Evolutionary conservation across 345 rosid species (phyloP).

Genomic region (Arabidopsis arenosa): DNA sequence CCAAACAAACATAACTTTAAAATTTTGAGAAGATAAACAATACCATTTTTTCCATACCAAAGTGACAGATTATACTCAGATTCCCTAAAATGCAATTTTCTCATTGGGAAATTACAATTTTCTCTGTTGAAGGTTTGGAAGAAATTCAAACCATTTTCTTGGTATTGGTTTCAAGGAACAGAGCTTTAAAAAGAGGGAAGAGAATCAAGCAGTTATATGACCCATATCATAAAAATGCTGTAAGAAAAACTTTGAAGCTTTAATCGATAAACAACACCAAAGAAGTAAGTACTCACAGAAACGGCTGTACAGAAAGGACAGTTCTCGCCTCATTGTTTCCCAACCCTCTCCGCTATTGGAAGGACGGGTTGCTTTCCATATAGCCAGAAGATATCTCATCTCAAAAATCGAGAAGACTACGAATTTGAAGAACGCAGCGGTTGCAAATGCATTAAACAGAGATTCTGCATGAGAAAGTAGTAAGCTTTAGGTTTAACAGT

Average conservation of each 20-base stretch:
- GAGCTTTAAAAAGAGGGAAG: not conserved
- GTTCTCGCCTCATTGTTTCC: constrained; percentile 97
- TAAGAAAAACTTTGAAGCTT: constrained; percentile 16
- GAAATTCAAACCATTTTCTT: constrained; percentile 21
- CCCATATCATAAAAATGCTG: constrained; percentile 10
- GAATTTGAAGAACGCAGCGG: constrained; percentile 98
- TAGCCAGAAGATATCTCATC: constrained; percentile 99
- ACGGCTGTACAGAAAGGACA: constrained; percentile 96
- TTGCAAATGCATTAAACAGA: constrained; percentile 97
- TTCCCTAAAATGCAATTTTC: not conserved
- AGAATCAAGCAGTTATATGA: constrained; percentile 12
- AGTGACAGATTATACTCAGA: not conserved
- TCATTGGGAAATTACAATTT: not conserved
- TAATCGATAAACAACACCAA: constrained; percentile 33
- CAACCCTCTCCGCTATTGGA: constrained; percentile 95
- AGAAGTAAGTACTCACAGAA: constrained; percentile 74
- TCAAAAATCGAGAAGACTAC: constrained; percentile 97
- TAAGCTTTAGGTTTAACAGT: constrained; percentile 33
- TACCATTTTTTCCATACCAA: constrained; percentile 2
- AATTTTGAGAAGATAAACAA: constrained; percentile 9
- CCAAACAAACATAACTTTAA: not conserved
- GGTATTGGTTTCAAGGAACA: constrained; percentile 16
- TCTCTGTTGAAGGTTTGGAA: constrained; percentile 13
- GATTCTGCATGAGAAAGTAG: constrained; percentile 68
- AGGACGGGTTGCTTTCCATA: constrained; percentile 97